Base-by-base conservation (phyloP, 2,329 filamentous ascomycete genomes). In the Coniella vitis region DNA sequence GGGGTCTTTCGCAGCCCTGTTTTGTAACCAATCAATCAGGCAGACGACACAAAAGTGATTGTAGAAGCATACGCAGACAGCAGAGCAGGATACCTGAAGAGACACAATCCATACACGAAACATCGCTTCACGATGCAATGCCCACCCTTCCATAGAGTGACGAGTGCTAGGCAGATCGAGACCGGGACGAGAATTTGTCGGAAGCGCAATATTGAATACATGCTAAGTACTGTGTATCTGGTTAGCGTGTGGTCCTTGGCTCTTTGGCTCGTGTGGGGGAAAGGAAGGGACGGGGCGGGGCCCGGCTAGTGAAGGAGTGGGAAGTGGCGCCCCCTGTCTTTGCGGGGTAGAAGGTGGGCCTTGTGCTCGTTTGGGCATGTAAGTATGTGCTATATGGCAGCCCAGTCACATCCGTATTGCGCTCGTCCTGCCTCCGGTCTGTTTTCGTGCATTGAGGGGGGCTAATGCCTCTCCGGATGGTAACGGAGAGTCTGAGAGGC, bases 331-430 rank as follows among this genome's bases (percentile, higher is more conserved):
- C 32, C 49, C 45, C 45, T 41, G 40, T 25, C 25, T 44, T 4
- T 47, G 51, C 47, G 51, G 51, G 51, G 51, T 53, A 42, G 34
- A 39, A 22, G 45, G 21, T 34, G 31, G 43, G 13, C 4, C 3
- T 5, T 29, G 12, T 4, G 22, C 21, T 40, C 35, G 40, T 32
- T 17, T 36, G 45, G 43, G 45, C 35, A 39, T 43, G 16, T 25
- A 37, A 22, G n/a, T 21, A 16, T n/a, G 19, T n/a, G n/a, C n/a
- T n/a, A n/a, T 16, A 17, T 7, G 17, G 32, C 42, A 39, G 43
- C 38, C 34, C 43, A 25, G 20, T 38, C 21, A 43, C 38, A 35
- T 47, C 38, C 42, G 47, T 35, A 16, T 21, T 38, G 19, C 20
- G 19, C 37, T 37, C 39, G 39, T 44, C 21, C 37, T 46, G 36